A percentile compares a stretch with the other conserved stretches of the same genome.
Evolutionary conservation across 2,329 filamentous ascomycete genomes (phyloP).

Genomic region (Colletotrichum cereale): DNA sequence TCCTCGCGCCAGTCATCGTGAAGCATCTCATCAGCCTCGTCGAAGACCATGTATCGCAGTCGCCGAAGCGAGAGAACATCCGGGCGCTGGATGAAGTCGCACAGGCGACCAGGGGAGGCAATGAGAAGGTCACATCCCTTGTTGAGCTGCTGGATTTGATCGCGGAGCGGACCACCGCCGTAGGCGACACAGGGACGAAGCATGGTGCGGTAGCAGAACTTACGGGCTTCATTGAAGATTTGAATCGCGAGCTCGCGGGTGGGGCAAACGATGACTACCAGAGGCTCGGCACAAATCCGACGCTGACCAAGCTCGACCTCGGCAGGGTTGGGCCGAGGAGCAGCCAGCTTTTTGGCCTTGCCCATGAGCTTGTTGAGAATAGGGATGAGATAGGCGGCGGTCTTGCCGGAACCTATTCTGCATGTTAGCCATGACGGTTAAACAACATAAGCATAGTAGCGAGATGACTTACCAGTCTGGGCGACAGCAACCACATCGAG

Average conservation of each 20-base stretch:
- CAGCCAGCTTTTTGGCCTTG: constrained; percentile 89
- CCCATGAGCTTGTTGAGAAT: constrained; percentile 94
- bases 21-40: constrained; percentile 96
- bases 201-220: constrained; percentile 95
- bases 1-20: constrained; percentile 82
- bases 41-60: constrained; percentile 85
- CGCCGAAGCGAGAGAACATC: constrained; percentile 78
- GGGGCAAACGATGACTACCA: constrained; percentile 87
- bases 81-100: constrained; percentile 83
- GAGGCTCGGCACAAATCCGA: constrained; percentile 81
- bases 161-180: constrained; percentile 79
- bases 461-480: constrained; percentile 81
- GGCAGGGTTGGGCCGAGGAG: constrained; percentile 76
- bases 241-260: constrained; percentile 93
- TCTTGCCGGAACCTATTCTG: constrained; percentile 89
- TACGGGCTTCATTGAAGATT: constrained; percentile 94
- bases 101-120: constrained; percentile 86
- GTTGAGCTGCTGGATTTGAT: constrained; percentile 79
- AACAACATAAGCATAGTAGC: constrained; percentile 7
- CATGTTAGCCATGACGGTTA: constrained; percentile 17
- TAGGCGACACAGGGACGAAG: constrained; percentile 91
- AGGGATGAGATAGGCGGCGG: constrained; percentile 90
- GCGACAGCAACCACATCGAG: constrained; percentile 90
- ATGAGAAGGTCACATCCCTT: constrained; percentile 92
- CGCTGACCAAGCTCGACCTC: constrained; percentile 64